Conservation (phyloP, 1,284 basidiomycete genomes). For the Abortiporus biennis region DNA sequence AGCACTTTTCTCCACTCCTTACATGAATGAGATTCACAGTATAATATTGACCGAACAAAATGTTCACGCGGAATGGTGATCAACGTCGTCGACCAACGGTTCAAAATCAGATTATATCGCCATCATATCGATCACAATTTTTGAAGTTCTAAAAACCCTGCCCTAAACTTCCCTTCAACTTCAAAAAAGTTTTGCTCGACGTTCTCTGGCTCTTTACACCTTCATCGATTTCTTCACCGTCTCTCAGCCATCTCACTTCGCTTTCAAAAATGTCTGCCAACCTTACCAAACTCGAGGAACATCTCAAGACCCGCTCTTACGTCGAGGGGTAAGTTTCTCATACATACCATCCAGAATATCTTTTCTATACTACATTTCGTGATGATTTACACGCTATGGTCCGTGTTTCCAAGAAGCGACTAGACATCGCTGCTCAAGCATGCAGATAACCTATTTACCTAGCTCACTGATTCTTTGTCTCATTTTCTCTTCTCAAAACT, state of each 20-base stretch:
- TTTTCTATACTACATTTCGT: conserved; percentile 27
- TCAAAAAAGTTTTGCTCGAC: neutral
- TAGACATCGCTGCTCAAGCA: conserved; percentile 87
- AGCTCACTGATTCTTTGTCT: conserved; percentile 69
- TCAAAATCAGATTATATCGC: too few relatives aligned
- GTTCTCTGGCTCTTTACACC: neutral
- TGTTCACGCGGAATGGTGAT: too few relatives aligned
- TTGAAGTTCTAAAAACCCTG: neutral
- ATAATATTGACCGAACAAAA: too few relatives aligned
- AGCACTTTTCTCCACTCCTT: too few relatives aligned
- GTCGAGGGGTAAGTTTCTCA: conserved; percentile 77
- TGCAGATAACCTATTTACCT: conserved; percentile 78
- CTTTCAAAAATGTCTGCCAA: conserved; percentile 57
- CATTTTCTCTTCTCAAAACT: conserved; percentile 7
- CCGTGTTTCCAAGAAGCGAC: conserved; percentile 99
- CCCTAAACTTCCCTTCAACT: neutral
- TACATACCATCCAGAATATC: neutral
- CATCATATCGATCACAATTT: too few relatives aligned
- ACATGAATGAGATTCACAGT: too few relatives aligned
- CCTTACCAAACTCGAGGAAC: conserved; percentile 75
- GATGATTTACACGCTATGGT: conserved; percentile 91
- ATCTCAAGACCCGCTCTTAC: conserved; percentile 84
- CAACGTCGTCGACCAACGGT: too few relatives aligned
- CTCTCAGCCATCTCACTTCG: neutral
- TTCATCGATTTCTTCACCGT: conserved; percentile 9